Evolutionary conservation across 768 basidiomycete genomes (phyloP).

Genomic region (Chlorophyllum brunneum): DNA sequence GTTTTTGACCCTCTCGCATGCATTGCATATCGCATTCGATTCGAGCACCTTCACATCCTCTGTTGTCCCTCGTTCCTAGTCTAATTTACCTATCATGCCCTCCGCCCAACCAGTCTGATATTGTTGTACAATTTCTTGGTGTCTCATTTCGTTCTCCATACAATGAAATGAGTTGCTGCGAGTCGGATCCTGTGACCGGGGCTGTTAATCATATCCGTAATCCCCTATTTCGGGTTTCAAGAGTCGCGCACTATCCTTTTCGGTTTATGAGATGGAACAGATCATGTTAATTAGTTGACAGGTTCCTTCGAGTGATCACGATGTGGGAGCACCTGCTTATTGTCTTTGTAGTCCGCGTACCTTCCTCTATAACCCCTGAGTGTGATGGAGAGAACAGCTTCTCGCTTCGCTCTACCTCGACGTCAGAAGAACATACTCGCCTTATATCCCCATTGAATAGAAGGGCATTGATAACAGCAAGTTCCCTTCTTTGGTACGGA

Average conservation of each 20-base stretch:
- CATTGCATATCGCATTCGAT: slow-evolving; percentile 1
- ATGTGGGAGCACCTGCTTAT: neutral
- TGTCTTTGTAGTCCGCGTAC: neutral
- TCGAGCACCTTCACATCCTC: neutral
- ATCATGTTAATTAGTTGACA: too few species aligned
- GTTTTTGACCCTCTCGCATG: neutral
- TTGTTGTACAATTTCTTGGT: slow-evolving; percentile 8
- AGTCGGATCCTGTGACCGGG: slow-evolving; percentile 9
- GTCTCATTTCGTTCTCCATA: slow-evolving; percentile 1
- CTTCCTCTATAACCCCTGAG: slow-evolving; percentile 1
- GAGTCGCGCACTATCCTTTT: too few species aligned
- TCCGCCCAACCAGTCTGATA: slow-evolving; percentile 1
- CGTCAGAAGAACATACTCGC: too few species aligned
- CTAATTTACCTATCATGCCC: neutral
- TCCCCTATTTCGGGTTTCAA: too few species aligned
- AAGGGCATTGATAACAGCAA: too few species aligned
- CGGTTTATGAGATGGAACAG: too few species aligned
- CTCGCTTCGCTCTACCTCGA: neutral
- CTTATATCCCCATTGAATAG: too few species aligned
- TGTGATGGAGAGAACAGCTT: neutral
- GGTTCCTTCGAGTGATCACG: neutral
- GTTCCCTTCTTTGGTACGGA: too few species aligned
- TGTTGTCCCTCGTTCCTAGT: slow-evolving; percentile 2
- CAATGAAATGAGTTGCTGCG: neutral
- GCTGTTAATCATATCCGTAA: neutral